Evolutionary conservation across 2,329 filamentous ascomycete genomes (phyloP), one percentile per base, ranked within the genome.

Genomic region (Incumbomyces delicatus): DNA sequence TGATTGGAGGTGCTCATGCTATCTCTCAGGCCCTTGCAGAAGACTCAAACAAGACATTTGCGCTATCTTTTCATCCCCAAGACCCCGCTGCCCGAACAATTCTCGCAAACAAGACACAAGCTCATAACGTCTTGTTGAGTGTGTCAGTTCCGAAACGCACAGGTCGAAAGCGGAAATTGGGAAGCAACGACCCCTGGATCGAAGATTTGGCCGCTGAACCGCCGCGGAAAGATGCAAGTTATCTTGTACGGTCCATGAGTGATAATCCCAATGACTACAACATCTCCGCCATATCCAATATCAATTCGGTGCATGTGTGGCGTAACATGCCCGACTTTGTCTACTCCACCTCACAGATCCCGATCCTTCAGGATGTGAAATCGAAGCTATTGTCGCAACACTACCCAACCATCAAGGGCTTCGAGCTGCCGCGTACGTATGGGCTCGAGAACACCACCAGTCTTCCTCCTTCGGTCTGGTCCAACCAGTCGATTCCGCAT

Each of bases 111-210:
- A 85, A 83, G 60, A 77, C 82, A 29, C 68, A 77, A 16, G 85
- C 87, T 8, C 86, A 88, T 60, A 94, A 95, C 60, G 69, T 96
- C 16, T 74, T 96, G 16, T 72, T 98, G 44, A 89, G 88, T 62
- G 75, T 98, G 46, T 88, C 83, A 0, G 79, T 96, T 1, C 90
- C 92, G 0, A 92, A 82, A 63, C 74, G 87, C 47, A 95, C 88
- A 2, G 89, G 89, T 2, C 78, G 87, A 50, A 94, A 85, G 65
- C 78, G 89, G 49, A 95, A 89, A 67, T 75, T 82, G 56, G 88
- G 87, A n/a, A 80, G 79, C 4, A 63, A 81, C 46, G 82, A 73
- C 3, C 80, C 83, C 0, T 90, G 80, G 60, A 66, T 72, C 34
- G 72, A 72, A 2, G 66, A 70, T 42, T 31, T 65, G 4, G 59